These are phyloP conservation scores for Friedmanniomyces simplex DNA, from an alignment of 495 filamentous ascomycete species.

Conservation along the genomic window DNA sequence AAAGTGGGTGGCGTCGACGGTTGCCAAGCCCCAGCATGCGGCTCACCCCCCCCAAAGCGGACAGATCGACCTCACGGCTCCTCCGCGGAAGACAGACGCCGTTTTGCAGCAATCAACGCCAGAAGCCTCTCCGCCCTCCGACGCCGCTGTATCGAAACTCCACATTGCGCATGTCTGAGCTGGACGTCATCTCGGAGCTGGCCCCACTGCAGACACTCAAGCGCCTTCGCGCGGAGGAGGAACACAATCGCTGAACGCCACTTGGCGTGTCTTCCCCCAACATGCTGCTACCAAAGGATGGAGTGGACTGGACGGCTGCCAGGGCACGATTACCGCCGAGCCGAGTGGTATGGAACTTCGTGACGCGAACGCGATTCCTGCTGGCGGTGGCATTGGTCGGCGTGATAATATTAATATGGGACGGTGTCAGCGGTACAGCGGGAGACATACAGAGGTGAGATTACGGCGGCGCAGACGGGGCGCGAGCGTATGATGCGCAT, in stretches of 20 bases:
- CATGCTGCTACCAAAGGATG: conserved; percentile 79
- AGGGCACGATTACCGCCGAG: conserved; percentile 70
- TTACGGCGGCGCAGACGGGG: no score
- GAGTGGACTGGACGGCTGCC: conserved; percentile 87
- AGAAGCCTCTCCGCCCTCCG: no score
- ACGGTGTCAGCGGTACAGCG: conserved; percentile 69
- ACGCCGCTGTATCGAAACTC: no score
- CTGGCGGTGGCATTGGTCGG: conserved; percentile 61
- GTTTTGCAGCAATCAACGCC: no score
- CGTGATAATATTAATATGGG: conserved; percentile 78
- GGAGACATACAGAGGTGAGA: conserved; percentile 84
- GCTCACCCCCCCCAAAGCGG: not conserved
- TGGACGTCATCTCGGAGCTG: not conserved
- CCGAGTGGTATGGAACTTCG: conserved; percentile 63
- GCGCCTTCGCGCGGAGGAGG: not conserved
- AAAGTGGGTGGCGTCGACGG: not conserved
- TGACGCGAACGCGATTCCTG: conserved; percentile 72
- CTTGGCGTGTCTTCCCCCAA: conserved; percentile 1
- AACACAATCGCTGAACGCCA: conserved; percentile 9
- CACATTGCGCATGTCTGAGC: no score
- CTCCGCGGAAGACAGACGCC: not conserved
- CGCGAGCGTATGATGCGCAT: no score
- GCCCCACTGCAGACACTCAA: not conserved
- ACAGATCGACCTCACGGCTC: not conserved
- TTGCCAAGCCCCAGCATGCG: not conserved